Evolutionary conservation across 1,284 basidiomycete species (phyloP).

Genomic region (Tilletiopsis washingtonensis): DNA sequence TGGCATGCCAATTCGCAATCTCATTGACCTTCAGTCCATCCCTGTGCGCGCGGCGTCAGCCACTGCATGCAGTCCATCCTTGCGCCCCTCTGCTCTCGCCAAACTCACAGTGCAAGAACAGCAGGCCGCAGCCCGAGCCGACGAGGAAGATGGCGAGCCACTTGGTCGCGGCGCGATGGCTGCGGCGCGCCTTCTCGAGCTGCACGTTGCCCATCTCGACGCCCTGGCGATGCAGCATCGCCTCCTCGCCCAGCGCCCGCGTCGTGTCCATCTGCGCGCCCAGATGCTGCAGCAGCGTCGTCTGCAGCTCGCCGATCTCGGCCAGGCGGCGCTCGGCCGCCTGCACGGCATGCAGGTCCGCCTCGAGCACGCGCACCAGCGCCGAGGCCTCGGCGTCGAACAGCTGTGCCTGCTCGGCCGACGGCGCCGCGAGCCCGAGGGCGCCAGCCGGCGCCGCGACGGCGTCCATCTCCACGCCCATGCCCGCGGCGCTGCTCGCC

Average conservation of each 20-base stretch:
- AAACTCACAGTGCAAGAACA: slow-evolving; percentile 65
- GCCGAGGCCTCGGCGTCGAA: slow-evolving; percentile 83
- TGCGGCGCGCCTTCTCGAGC: slow-evolving; percentile 68
- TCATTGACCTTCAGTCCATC: no score
- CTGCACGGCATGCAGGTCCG: slow-evolving; percentile 74
- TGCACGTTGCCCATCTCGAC: slow-evolving; percentile 80
- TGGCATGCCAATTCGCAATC: no score
- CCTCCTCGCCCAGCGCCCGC: slow-evolving; percentile 79
- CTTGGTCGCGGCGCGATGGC: slow-evolving; percentile 70
- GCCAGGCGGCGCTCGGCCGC: slow-evolving; percentile 76
- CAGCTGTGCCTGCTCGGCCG: slow-evolving; percentile 71
- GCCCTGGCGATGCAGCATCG: slow-evolving; percentile 68
- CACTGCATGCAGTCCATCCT: no score
- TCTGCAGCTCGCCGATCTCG: slow-evolving; percentile 82
- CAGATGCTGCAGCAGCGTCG: slow-evolving; percentile 75
- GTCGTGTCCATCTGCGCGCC: slow-evolving; percentile 80
- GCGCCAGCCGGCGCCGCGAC: neutral
- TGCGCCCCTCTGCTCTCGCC: neutral
- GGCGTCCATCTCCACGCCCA: neutral
- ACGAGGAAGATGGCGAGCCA: slow-evolving; percentile 78
- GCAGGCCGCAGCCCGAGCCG: slow-evolving; percentile 70
- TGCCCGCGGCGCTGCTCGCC: neutral
- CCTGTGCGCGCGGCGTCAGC: no score
- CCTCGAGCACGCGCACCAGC: slow-evolving; percentile 69
- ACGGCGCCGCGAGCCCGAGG: slow-evolving; percentile 14